Conservation (phyloP, 2,329 filamentous ascomycete species). For the Dactylellina haptotyla region DNA sequence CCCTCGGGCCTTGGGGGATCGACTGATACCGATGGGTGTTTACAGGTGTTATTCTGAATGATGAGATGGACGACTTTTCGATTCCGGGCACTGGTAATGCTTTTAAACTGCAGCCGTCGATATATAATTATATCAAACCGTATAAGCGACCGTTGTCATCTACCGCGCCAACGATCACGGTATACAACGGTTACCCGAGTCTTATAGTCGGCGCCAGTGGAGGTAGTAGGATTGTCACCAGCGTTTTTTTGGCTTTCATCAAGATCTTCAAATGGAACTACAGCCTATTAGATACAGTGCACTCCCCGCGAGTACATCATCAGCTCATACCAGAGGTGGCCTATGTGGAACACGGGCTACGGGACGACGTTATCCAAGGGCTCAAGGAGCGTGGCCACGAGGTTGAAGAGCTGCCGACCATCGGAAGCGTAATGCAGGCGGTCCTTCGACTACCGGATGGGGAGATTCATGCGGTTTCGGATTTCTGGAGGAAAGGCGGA, state of each 20-base stretch:
- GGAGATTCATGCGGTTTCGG: constrained; percentile 56
- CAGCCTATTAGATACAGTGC: constrained; percentile 55
- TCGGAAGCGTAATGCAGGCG: constrained; percentile 57
- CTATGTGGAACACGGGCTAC: constrained; percentile 50
- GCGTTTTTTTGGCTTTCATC: constrained; percentile 57
- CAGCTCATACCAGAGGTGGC: constrained; percentile 57
- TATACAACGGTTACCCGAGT: constrained; percentile 55
- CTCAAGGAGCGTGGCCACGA: constrained; percentile 55
- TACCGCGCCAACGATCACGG: constrained; percentile 56
- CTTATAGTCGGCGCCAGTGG: constrained; percentile 57
- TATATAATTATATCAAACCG: constrained; percentile 58
- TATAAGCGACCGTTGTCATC: constrained; percentile 57
- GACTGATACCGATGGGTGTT: constrained; percentile 10
- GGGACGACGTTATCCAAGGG: constrained; percentile 52
- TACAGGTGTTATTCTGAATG: constrained; percentile 56
- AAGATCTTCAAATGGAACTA: constrained; percentile 58
- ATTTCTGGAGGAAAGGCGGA: constrained; percentile 59
- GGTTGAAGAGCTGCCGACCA: constrained; percentile 44
- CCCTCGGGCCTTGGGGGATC: constrained; percentile 4
- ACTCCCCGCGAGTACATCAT: constrained; percentile 57
- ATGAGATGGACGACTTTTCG: constrained; percentile 58
- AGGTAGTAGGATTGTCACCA: constrained; percentile 57
- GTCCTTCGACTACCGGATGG: constrained; percentile 52
- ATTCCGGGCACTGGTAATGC: constrained; percentile 56
- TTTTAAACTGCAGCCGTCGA: constrained; percentile 55